A percentile compares a stretch with the other conserved stretches of the same genome.
phyloP scores from a whole-genome alignment of 2,329 filamentous ascomycete species.

The Colletotrichum melonis region DNA sequence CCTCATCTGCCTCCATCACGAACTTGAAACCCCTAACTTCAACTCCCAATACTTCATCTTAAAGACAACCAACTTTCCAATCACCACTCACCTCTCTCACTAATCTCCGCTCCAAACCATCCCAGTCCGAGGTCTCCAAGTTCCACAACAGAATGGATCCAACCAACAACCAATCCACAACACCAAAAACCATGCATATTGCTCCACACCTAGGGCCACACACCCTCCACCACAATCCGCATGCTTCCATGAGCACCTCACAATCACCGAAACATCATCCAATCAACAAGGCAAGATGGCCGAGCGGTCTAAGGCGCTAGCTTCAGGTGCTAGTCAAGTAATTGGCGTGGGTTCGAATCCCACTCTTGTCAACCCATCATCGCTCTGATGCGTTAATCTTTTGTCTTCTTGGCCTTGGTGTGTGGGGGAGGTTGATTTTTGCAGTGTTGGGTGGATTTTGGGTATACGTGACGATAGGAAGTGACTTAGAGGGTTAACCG shows the following conservation, averaged over 20 bases:
- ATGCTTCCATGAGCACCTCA: too few relatives aligned
- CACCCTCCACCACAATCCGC: neutral
- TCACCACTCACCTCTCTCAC: neutral
- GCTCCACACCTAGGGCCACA: neutral
- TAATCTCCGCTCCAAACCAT: neutral
- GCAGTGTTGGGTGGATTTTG: neutral
- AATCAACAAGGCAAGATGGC: conserved; percentile 6
- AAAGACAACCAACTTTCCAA: neutral
- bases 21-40: neutral
- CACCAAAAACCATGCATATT: neutral
- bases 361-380: neutral
- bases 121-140: neutral
- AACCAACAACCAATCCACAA: neutral
- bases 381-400: neutral
- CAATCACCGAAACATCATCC: accelerated
- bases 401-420: neutral
- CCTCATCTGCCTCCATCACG: neutral
- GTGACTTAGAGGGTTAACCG: too few relatives aligned
- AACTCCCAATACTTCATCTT: neutral
- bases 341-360: conserved; percentile 24
- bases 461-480: neutral
- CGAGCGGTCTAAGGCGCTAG: conserved; percentile 25
- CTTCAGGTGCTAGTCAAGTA: conserved; percentile 26
- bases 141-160: neutral
- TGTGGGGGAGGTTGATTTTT: neutral